phyloP scores from a whole-genome alignment of 192 early-diverging fungal genomes.

The Entophlyctis luteolus region DNA sequence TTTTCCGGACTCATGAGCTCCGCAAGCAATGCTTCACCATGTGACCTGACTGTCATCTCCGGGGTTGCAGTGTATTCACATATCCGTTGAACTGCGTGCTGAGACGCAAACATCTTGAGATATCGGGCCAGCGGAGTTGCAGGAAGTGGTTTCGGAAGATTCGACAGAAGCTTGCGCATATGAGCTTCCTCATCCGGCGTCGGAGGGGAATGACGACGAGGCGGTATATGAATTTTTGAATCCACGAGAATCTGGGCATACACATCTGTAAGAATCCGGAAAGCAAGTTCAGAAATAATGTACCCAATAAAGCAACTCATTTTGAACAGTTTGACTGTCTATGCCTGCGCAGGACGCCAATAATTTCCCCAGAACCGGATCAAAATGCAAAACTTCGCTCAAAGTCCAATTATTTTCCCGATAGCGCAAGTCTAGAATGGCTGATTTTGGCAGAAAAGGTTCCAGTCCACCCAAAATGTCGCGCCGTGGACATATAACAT shows the following conservation, averaged over 20 bases:
- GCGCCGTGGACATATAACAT: not conserved
- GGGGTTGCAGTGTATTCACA: slow-evolving; percentile 5
- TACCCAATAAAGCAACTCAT: slow-evolving; percentile 26
- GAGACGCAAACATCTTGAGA: not conserved
- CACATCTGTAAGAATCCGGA: not conserved
- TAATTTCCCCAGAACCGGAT: slow-evolving; percentile 6
- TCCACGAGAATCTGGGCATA: slow-evolving; percentile 6
- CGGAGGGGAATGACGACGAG: not conserved
- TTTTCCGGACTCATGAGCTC: not conserved
- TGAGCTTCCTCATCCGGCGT: not conserved
- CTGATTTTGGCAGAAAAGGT: not conserved
- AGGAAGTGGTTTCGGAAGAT: slow-evolving; percentile 9
- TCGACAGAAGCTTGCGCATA: slow-evolving; percentile 7
- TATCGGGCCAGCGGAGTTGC: not conserved
- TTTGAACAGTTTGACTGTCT: not conserved
- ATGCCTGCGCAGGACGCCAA: slow-evolving; percentile 4
- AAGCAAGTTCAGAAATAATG: not conserved
- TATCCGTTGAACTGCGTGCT: not conserved
- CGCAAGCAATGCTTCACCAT: slow-evolving; percentile 4
- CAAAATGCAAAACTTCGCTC: slow-evolving; percentile 17
- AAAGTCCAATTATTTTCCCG: not conserved
- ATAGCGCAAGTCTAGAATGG: not conserved
- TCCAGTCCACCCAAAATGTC: not conserved
- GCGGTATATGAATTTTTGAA: slow-evolving; percentile 16
- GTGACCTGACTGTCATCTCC: not conserved